Evolutionary conservation across 345 rosid genomes (phyloP).

Genomic region (Corymbia maculata): DNA sequence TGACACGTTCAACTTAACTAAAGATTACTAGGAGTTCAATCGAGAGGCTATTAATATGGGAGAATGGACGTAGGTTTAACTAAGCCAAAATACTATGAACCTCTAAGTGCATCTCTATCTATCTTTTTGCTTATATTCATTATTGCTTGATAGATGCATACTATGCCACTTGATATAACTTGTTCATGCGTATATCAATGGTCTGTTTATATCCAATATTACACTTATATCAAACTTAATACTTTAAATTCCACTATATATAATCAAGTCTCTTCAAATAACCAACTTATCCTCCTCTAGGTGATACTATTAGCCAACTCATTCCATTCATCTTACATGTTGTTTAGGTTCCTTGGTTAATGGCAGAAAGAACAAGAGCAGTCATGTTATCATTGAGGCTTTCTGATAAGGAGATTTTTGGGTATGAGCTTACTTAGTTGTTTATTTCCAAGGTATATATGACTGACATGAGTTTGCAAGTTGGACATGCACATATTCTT

Average conservation of each 20-base stretch:
- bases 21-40: background rate
- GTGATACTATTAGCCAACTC: background rate
- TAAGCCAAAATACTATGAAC: background rate
- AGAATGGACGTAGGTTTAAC: background rate
- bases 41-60: background rate
- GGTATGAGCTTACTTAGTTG: background rate
- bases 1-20: background rate
- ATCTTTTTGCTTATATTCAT: background rate
- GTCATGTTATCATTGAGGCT: too few species aligned
- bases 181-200: background rate
- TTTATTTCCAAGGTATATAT: too few species aligned
- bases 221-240: background rate
- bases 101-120: background rate
- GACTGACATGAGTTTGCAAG: accelerated
- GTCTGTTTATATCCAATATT: background rate
- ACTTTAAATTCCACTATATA: too few species aligned
- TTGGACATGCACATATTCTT: background rate
- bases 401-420: background rate
- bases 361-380: background rate
- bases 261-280: background rate
- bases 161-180: background rate
- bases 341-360: background rate
- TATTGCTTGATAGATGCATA: background rate
- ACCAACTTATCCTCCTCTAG: background rate
- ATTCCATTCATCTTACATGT: background rate